phyloP scores from a whole-genome alignment of 2,329 filamentous ascomycete genomes.

The Parastagonospora avenae region DNA sequence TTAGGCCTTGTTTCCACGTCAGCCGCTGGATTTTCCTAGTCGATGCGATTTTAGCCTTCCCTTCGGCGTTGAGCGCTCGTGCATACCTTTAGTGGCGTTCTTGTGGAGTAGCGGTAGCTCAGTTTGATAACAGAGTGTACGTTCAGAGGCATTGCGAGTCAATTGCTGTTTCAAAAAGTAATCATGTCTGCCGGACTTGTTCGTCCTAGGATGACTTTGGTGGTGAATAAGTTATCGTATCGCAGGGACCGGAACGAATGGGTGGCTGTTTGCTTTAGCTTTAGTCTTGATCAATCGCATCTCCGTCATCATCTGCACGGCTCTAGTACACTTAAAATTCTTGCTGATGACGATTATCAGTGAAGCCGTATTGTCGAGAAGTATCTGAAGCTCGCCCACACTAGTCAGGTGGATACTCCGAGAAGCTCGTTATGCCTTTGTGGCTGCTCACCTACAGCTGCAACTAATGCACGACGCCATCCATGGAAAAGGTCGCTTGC shows the following conservation, averaged over 20 bases:
- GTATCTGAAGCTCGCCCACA: too few relatives aligned
- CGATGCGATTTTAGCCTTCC: not conserved
- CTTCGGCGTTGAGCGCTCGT: constrained; percentile 32
- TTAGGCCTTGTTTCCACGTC: too few relatives aligned
- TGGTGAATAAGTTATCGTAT: not conserved
- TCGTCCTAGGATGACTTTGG: constrained; percentile 1
- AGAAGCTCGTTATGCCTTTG: too few relatives aligned
- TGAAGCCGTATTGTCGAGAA: too few relatives aligned
- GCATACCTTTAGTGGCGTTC: constrained; percentile 32
- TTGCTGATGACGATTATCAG: too few relatives aligned
- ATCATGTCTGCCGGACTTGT: not conserved
- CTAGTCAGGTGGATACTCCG: too few relatives aligned
- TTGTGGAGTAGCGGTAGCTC: not conserved
- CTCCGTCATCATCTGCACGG: not conserved
- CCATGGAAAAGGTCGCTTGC: too few relatives aligned
- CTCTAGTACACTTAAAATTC: too few relatives aligned
- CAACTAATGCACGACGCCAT: too few relatives aligned
- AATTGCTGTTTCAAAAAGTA: constrained; percentile 22
- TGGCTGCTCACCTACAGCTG: too few relatives aligned
- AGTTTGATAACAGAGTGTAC: constrained; percentile 6
- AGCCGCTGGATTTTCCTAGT: too few relatives aligned
- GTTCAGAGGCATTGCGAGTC: constrained; percentile 14
- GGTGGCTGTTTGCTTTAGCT: constrained; percentile 9
- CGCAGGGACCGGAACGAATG: constrained; percentile 12
- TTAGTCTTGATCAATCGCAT: not conserved